Conservation (phyloP, 495 filamentous ascomycete species). For the Aspergillus baeticus region DNA sequence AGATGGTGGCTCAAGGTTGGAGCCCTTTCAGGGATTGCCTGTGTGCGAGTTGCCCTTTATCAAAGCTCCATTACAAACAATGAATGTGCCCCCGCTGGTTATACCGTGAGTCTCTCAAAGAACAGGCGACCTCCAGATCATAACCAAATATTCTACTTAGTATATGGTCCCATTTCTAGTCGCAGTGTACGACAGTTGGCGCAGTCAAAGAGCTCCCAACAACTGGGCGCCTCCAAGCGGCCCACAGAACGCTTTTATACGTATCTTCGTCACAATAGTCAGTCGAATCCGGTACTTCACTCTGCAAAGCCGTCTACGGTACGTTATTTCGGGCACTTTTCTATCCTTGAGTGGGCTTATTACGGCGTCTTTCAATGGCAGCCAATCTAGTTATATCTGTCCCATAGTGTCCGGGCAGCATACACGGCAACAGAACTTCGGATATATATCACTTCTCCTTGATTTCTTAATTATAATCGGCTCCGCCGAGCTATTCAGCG, state of each 20-base stretch:
- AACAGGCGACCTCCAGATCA: background rate
- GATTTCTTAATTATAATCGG: constrained; percentile 39
- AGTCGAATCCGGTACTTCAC: constrained; percentile 27
- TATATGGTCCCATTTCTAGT: constrained; percentile 42
- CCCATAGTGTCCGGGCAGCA: constrained; percentile 30
- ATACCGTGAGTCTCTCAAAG: constrained; percentile 34
- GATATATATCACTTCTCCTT: constrained; percentile 26
- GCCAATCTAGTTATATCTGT: constrained; percentile 49
- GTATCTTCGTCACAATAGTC: constrained; percentile 18
- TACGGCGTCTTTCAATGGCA: constrained; percentile 25
- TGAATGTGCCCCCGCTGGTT: constrained; percentile 41
- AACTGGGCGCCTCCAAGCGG: constrained; percentile 24
- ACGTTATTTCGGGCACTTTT: constrained; percentile 34
- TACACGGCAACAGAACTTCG: constrained; percentile 24
- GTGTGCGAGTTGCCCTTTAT: constrained; percentile 40
- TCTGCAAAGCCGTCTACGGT: constrained; percentile 29
- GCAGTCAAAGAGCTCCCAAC: constrained; percentile 28
- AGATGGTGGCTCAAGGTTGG: constrained; percentile 29
- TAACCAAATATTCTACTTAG: constrained; percentile 20
- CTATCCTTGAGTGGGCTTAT: constrained; percentile 32
- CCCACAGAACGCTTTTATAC: constrained; percentile 19
- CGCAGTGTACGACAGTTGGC: constrained; percentile 44
- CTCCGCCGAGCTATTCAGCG: constrained; percentile 28
- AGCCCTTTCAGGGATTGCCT: constrained; percentile 28
- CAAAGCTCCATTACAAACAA: constrained; percentile 31